Evolutionary conservation across 257 asterid species (phyloP), one percentile per base, ranked within the genome.

Genomic region (Solanum virginianum): DNA sequence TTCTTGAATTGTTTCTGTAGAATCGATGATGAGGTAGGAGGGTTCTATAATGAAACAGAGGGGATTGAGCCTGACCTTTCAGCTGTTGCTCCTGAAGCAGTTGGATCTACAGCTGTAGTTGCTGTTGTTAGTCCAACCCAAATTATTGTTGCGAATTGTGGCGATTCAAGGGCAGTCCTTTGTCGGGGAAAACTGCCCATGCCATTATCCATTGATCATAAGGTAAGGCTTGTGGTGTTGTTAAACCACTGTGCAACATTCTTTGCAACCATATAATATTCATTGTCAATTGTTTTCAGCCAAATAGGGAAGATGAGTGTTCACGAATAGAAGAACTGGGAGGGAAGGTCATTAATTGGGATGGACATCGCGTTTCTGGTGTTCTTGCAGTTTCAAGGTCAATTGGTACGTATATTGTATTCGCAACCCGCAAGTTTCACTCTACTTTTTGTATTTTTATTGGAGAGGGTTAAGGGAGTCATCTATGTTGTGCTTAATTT

Each of bases 61-160:
- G 85, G 72, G 55, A 54, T 49, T 49, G 84, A 83, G 41, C 79
- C 88, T 24, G 80, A 49, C 71, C 87, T 82, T 83, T 75, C 45
- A 49, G 91, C 93, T 13, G 45, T 91, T n/a, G 95, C 99, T 83
- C 98, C 98, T 3, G 98, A 92, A 69, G 92, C 99, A 9, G 98
- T 93, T 85, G 99, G 99, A 85, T 94, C 99, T 63, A 95, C 99
- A 0, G 99, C 98, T 80, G 95, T 94, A 85, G 98, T 93, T 60
- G 96, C 93, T 12, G 75, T 95, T 81, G 92, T 95, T 86, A 89
- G 92, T 75, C 80, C 96, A 5, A 89, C 92, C 8, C 97, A 92
- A 82, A 92, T 95, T 80, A 91, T 95, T 29, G 99, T 95, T 56
- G 98, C 98, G 1, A 95, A 95, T 81, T 94, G 98, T 84, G 99